These are phyloP conservation scores for Dentipellis fragilis DNA, from an alignment of 768 basidiomycete species.

Conservation along the genomic window DNA sequence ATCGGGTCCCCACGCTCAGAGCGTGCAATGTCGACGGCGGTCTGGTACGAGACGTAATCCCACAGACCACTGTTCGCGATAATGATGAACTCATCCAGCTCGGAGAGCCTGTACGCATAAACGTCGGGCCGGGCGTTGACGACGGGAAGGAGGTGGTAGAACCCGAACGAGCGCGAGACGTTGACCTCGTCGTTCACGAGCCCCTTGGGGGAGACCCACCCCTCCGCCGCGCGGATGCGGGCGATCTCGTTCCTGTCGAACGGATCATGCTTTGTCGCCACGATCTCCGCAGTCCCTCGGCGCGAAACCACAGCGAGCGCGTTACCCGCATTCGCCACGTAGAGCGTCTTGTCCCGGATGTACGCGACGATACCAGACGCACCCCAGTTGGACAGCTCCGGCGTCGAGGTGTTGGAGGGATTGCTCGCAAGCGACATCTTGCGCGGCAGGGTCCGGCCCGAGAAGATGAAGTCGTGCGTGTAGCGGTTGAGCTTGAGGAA, in stretches of 20 bases:
- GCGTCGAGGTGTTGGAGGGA: conserved; percentile 15
- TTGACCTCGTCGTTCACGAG: conserved; percentile 87
- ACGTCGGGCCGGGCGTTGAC: conserved; percentile 86
- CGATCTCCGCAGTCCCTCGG: conserved; percentile 58
- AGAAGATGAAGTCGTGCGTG: conserved; percentile 58
- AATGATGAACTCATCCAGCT: conserved; percentile 93
- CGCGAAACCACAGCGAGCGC: conserved; percentile 80
- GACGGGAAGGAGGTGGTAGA: conserved; percentile 80
- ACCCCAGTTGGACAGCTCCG: conserved; percentile 51
- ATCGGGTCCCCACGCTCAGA: conserved; percentile 61
- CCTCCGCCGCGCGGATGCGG: conserved; percentile 86
- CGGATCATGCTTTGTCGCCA: conserved; percentile 82
- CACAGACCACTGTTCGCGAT: conserved; percentile 89
- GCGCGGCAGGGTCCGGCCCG: conserved; percentile 32
- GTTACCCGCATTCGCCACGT: conserved; percentile 86
- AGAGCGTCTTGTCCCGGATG: conserved; percentile 66
- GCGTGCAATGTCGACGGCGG: conserved; percentile 91
- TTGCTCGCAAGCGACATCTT: conserved; percentile 60
- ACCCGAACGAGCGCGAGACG: conserved; percentile 89
- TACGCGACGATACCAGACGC: conserved; percentile 85
- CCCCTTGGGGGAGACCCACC: conserved; percentile 88
- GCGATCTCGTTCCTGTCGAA: conserved; percentile 77
- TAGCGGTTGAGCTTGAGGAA: conserved; percentile 83
- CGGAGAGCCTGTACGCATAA: conserved; percentile 53
- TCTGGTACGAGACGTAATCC: conserved; percentile 91